Conservation (phyloP, 805 yeast species). For the Aciculoconidium aculeatum region DNA sequence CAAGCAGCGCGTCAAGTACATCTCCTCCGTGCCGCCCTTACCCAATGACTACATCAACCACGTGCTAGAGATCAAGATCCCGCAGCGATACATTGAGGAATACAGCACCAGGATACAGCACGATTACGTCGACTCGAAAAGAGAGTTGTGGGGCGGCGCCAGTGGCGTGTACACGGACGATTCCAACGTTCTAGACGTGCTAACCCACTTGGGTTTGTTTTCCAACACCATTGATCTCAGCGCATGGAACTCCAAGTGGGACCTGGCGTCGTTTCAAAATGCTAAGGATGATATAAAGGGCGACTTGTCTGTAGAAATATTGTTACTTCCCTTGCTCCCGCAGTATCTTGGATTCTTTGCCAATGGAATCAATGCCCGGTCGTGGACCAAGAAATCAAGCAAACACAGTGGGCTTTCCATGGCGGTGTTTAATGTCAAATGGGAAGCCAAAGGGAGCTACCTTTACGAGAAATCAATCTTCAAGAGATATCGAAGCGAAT, state of each 20-base stretch:
- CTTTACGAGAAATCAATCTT: constrained; percentile 22
- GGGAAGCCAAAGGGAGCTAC: constrained; percentile 34
- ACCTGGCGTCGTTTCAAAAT: too few species aligned
- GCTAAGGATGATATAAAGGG: constrained; percentile 24
- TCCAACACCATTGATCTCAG: constrained; percentile 27
- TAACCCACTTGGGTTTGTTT: constrained; percentile 71
- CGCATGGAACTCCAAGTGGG: constrained; percentile 30
- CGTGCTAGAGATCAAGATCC: constrained; percentile 51
- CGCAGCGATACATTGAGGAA: constrained; percentile 36
- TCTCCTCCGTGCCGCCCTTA: constrained; percentile 36
- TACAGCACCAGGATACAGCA: constrained; percentile 35
- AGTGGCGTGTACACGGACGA: constrained; percentile 91
- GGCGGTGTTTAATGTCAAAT: constrained; percentile 52
- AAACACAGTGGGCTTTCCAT: constrained; percentile 77
- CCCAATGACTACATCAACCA: constrained; percentile 37
- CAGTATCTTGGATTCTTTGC: constrained; percentile 59
- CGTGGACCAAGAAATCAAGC: constrained; percentile 46
- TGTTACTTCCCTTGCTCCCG: constrained; percentile 65
- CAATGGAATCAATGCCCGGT: constrained; percentile 66
- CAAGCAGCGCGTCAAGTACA: constrained; percentile 17
- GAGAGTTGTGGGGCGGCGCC: constrained; percentile 72
- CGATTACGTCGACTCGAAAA: constrained; percentile 15
- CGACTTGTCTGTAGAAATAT: constrained; percentile 53
- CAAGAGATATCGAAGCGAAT: constrained; percentile 24
- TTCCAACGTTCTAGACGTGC: constrained; percentile 70